A percentile compares a stretch with the other conserved stretches of the same genome.
Evolutionary conservation across 495 filamentous ascomycete species (phyloP).

Genomic region (Sordaria brevicollis): DNA sequence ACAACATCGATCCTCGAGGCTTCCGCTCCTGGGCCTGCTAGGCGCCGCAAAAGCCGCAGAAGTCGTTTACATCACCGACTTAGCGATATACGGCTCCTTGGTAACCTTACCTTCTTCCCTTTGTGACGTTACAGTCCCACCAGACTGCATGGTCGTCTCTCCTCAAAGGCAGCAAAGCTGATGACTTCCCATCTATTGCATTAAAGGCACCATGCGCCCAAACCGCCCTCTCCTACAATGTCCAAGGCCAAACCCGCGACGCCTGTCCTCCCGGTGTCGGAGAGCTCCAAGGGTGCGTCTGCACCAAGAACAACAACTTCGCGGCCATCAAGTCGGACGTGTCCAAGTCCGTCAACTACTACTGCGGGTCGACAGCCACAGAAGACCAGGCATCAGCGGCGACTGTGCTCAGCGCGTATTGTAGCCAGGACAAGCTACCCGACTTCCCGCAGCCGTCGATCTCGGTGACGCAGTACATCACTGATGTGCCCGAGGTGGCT

Average conservation of each 20-base stretch:
- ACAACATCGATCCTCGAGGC: neutral
- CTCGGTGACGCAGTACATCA: conserved; percentile 32
- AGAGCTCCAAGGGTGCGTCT: conserved; percentile 37
- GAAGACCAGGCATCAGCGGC: conserved; percentile 35
- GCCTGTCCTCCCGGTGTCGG: conserved; percentile 30
- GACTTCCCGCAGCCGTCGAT: conserved; percentile 27
- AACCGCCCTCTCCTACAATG: conserved; percentile 27
- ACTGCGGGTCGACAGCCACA: conserved; percentile 32
- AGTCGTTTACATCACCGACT: conserved; percentile 35
- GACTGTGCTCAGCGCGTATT: conserved; percentile 35
- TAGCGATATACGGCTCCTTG: conserved; percentile 29
- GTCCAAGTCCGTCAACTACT: conserved; percentile 25
- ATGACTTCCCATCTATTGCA: conserved; percentile 1
- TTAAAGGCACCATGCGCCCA: conserved; percentile 37
- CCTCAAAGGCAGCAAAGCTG: neutral
- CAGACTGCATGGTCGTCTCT: neutral
- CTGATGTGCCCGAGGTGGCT: conserved; percentile 32
- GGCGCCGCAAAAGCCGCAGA: conserved; percentile 1
- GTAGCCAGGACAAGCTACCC: conserved; percentile 26
- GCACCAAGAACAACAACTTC: conserved; percentile 39
- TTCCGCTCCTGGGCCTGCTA: conserved; percentile 3
- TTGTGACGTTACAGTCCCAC: neutral
- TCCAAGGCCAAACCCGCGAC: conserved; percentile 28
- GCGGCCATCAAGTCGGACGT: conserved; percentile 27
- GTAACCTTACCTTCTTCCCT: conserved; percentile 13